Conservation (phyloP, 75 land plant species). For the Selaginella moellendorffii region DNA sequence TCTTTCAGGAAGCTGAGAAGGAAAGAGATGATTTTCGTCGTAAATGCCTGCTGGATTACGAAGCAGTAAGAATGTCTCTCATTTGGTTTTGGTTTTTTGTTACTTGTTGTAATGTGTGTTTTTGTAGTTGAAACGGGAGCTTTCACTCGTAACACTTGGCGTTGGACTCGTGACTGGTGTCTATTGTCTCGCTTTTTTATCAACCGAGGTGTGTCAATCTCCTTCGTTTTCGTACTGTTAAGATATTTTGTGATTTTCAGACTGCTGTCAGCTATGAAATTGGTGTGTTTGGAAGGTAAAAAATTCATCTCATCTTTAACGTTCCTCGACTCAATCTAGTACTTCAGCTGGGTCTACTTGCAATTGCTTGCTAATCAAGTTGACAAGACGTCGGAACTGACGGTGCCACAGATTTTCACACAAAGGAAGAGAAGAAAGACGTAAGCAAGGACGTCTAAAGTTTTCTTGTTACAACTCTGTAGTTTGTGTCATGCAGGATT, state of each 20-base stretch:
- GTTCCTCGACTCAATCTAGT: too few relatives aligned
- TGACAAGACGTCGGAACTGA: neutral
- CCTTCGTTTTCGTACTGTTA: neutral
- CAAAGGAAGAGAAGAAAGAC: neutral
- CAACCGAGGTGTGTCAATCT: constrained; percentile 42
- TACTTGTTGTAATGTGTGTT: neutral
- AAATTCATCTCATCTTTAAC: neutral
- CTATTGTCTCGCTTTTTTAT: constrained; percentile 48
- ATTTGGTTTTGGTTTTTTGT: too few relatives aligned
- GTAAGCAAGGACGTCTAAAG: neutral
- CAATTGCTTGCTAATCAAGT: neutral
- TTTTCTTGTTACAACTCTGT: too few relatives aligned
- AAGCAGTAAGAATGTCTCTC: constrained; percentile 23
- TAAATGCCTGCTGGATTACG: constrained; percentile 29
- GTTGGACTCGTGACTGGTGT: constrained; percentile 55
- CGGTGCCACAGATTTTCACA: neutral
- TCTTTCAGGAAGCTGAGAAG: constrained; percentile 23
- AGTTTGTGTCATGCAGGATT: constrained; percentile 52
- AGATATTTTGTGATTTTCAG: neutral
- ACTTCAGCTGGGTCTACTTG: neutral
- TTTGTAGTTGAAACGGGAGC: constrained; percentile 66
- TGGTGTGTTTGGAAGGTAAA: neutral
- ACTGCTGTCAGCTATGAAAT: neutral
- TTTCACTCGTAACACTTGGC: constrained; percentile 49
- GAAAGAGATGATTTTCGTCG: constrained; percentile 23